Base-by-base conservation (phyloP, 1,284 basidiomycete species). In the Leccinum subspadiceum region DNA sequence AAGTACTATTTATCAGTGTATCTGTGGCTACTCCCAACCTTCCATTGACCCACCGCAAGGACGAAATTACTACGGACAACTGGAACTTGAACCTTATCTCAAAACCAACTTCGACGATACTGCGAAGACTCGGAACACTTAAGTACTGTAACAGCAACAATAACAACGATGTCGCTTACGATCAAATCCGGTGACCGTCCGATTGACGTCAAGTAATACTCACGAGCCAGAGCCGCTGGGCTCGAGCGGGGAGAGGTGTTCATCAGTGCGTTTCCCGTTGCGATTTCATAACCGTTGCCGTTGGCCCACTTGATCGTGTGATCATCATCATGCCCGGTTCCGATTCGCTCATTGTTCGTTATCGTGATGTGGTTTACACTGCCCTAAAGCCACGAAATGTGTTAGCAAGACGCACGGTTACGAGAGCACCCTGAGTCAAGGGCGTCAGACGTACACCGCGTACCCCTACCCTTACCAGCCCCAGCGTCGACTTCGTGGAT, bases 331-430 rank as follows among this genome's bases (percentile, higher is more conserved):
- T 12, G 33, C 12, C 15, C 15, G 15, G 37, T 8, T 39, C 37
- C 12, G 4, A n/a, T 39, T 39, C 15, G 37, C 37, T 39, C 15
- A n/a, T 39, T n/a, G 37, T 39, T n/a, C 7, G 37, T n/a, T 39
- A 4, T 39, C 37, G 15, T n/a, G 37, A 39, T 39, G 37, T 4
- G 15, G 2, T 12, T 8, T 20, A 44, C 8, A 12, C 58, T 60
- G 49, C 5, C 26, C 7, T 22, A 54, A 59, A 85, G 88, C 87
- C 6, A 87, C 86, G 6, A 91, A 91, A 73, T 83, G 83, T 64
- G 72, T 79, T 13, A 83, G 79, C 52, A 79, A 75, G 61, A 76
- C 71, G 17, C 84, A 84, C 56, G 84, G 84, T 3, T 87, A 87
- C 63, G 84, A 86, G 39, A 79, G 72, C 48, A 84, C 87, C 3